Conservation (phyloP, 805 yeast species). For the Ogataea chonburiensis region DNA sequence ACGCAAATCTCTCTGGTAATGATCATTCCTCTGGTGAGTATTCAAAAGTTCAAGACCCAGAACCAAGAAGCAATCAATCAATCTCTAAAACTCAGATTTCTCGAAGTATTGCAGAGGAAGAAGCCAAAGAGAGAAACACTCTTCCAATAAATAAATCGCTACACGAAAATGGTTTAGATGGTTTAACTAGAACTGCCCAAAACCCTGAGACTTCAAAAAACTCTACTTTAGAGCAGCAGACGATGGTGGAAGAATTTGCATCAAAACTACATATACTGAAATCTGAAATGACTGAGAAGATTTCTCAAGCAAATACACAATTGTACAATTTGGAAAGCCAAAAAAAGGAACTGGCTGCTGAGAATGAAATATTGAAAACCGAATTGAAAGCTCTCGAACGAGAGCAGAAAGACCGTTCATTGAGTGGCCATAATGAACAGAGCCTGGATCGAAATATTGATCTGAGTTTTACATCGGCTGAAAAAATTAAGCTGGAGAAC, state of each 20-base stretch:
- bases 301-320: slow-evolving; percentile 55
- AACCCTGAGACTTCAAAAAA: no score
- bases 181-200: no score
- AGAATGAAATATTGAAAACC: slow-evolving; percentile 6
- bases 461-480: slow-evolving; percentile 13
- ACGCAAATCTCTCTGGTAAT: no score
- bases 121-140: no score
- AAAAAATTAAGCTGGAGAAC: slow-evolving; percentile 22
- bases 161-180: no score
- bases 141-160: no score
- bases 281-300: slow-evolving; percentile 47
- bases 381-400: neutral
- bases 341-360: slow-evolving; percentile 18
- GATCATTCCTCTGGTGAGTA: no score
- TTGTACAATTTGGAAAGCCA: slow-evolving; percentile 48
- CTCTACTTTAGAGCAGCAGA: no score
- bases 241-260: slow-evolving; percentile 25
- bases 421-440: neutral
- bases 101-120: no score
- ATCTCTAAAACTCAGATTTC: no score
- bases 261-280: slow-evolving; percentile 36
- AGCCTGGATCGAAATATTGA: slow-evolving; percentile 14
- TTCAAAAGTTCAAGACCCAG: no score
- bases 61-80: no score
- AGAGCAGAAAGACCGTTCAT: neutral